Percentiles rank a stretch among this genome's conserved stretches.
phyloP scores from a whole-genome alignment of 306 rosid genomes.

The Medicago lupulina region DNA sequence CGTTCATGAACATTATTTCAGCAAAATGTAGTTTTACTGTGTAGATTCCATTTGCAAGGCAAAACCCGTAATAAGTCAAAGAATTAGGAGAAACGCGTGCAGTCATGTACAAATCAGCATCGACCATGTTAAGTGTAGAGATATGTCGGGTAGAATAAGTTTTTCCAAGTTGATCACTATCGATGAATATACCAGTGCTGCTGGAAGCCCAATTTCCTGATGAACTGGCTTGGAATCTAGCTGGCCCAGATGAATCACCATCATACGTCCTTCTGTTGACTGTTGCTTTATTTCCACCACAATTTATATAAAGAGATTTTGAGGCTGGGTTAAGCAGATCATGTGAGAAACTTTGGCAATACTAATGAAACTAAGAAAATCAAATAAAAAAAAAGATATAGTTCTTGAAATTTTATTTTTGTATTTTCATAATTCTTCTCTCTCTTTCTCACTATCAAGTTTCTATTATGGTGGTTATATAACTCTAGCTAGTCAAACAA shows the following conservation, averaged over 20 bases:
- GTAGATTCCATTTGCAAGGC: constrained; percentile 60
- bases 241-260: not conserved
- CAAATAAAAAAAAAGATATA: too few species aligned
- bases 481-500: too few species aligned
- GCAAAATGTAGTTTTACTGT: constrained; percentile 59
- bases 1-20: constrained; percentile 49
- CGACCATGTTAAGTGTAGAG: constrained; percentile 36
- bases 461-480: too few species aligned
- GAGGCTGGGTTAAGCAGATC: not conserved
- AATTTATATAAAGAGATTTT: constrained; percentile 41
- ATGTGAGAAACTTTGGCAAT: too few species aligned
- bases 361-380: too few species aligned
- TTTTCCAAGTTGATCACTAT: not conserved
- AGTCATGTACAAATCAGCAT: constrained; percentile 54
- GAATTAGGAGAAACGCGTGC: constrained; percentile 79
- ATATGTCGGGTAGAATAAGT: not conserved
- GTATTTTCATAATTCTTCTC: too few species aligned
- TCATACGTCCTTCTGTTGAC: not conserved
- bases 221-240: not conserved
- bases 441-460: too few species aligned
- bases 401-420: too few species aligned
- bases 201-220: constrained; percentile 56
- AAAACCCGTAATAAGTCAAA: constrained; percentile 65
- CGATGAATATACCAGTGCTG: constrained; percentile 55
- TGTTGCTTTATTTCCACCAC: constrained; percentile 4